Evolutionary conservation across 805 yeast genomes (phyloP).

Genomic region (Candida oleophila): DNA sequence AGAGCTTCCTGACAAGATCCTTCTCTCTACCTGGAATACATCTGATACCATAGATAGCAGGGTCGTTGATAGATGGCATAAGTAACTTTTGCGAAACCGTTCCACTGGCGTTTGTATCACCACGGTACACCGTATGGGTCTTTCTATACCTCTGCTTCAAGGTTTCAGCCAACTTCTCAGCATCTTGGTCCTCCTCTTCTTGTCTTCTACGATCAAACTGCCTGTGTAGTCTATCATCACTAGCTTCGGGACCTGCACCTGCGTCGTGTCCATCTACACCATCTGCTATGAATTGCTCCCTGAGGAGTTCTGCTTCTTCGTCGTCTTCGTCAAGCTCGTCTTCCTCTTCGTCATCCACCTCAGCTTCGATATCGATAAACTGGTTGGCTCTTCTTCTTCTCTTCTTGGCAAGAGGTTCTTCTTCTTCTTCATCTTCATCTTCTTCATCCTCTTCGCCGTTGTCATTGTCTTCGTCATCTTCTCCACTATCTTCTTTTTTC

Average conservation of each 20-base stretch:
- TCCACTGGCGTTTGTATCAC: conserved; percentile 63
- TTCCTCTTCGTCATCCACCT: conserved; percentile 96
- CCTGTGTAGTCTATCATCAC: conserved; percentile 76
- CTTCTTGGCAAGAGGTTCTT: conserved; percentile 44
- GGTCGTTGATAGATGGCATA: conserved; percentile 94
- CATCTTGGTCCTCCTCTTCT: conserved; percentile 88
- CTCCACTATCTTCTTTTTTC: conserved; percentile 19
- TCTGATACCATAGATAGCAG: conserved; percentile 93
- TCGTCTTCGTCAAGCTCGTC: conserved; percentile 87
- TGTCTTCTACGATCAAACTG: conserved; percentile 87
- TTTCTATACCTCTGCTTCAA: conserved; percentile 91
- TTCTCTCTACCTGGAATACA: conserved; percentile 93
- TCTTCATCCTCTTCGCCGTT: conserved; percentile 54
- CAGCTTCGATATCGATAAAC: conserved; percentile 98
- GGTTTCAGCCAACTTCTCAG: conserved; percentile 88
- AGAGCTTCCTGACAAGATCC: conserved; percentile 78
- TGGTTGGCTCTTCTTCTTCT: conserved; percentile 64
- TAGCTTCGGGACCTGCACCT: conserved; percentile 26
- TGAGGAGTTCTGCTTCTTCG: conserved; percentile 81
- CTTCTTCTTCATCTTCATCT: conserved; percentile 49
- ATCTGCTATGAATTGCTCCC: conserved; percentile 79
- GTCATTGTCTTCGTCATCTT: conserved; percentile 44
- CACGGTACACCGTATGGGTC: conserved; percentile 78
- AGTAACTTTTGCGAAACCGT: conserved; percentile 87
- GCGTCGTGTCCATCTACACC: conserved; percentile 49